Evolutionary conservation across 768 basidiomycete genomes (phyloP), one percentile per base, ranked within the genome.

Genomic region (Mrakia hoshinonis): DNA sequence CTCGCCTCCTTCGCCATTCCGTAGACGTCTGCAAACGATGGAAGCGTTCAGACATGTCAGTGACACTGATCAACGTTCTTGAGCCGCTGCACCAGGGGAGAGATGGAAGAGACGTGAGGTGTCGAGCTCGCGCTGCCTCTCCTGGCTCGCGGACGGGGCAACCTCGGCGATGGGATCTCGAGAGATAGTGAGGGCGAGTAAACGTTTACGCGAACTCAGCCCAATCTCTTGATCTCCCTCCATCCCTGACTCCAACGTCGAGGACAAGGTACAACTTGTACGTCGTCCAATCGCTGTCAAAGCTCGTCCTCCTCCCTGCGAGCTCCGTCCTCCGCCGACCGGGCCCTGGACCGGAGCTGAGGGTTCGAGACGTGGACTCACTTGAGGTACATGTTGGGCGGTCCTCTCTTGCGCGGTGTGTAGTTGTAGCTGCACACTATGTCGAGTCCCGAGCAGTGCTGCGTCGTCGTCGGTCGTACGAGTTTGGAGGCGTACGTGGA

Each of bases 381-480:
- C 69, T 69, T 51, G 29, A 76, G 76, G 67, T 80, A 94, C 89
- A 92, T 83, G 79, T 94, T 94, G 1, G 92, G 92, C 3, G 92
- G 92, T 0, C 92, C 92, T 69, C 92, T 83, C 80, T 94, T 94
- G 83, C 92, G 92, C 24, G 92, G 92, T 78, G 90, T 89, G 78
- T 94, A 94, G 77, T 91, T 89, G 75, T 93, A 95, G 0, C 89
- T 92, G 79, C 92, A 93, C 6, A 87, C 85, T 62, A 92, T 89
- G 24, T 86, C 88, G 63, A 93, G 85, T 0, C 88, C 84, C 75
- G 88, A 83, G 78, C 91, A 93, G 77, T 92, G 91, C 78, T 90
- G 73, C 18, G 22, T 22, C 4, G 6, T 15, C 48, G 20, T 20
- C 11, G 22, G 1, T 20, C 4, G 58, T 36, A 20, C 34, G 36